Conservation (phyloP, 2,329 filamentous ascomycete genomes). For the Thermomyces lanuginosus region DNA sequence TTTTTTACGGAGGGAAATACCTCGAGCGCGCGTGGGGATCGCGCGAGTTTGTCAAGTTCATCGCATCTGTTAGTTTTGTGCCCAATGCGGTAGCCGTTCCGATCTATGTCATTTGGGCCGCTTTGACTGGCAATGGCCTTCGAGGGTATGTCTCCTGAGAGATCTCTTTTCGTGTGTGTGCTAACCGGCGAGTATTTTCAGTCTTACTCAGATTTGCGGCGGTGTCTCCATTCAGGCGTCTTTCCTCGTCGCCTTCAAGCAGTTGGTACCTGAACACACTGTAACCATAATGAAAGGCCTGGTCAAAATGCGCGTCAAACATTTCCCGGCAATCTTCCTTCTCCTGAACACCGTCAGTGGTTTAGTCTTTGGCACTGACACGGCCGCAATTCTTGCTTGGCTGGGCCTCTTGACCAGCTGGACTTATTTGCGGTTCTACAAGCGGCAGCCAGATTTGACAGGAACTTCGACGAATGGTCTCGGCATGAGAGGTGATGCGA, state of each 20-base stretch:
- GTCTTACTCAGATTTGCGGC: constrained; percentile 68
- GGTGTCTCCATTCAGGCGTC: constrained; percentile 78
- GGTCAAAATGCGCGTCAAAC: constrained; percentile 72
- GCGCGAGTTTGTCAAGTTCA: constrained; percentile 77
- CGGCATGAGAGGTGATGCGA: constrained; percentile 69
- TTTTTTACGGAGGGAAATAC: constrained; percentile 88
- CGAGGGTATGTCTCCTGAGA: constrained; percentile 22
- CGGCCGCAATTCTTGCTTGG: constrained; percentile 61
- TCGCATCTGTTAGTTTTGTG: constrained; percentile 58
- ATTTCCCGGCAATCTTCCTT: constrained; percentile 60
- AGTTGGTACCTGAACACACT: constrained; percentile 91
- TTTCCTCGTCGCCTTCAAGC: constrained; percentile 93
- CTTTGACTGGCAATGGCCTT: constrained; percentile 35
- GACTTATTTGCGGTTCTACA: constrained; percentile 94
- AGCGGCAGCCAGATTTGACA: constrained; percentile 42
- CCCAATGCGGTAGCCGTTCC: constrained; percentile 65
- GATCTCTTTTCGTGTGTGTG: constrained; percentile 9
- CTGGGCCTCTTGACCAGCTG: constrained; percentile 77
- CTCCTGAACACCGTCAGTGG: constrained; percentile 54
- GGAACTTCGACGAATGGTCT: constrained; percentile 37
- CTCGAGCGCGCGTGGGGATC: constrained; percentile 93
- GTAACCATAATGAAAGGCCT: constrained; percentile 83
- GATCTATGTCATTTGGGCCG: constrained; percentile 57
- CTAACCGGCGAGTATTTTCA: constrained; percentile 26
- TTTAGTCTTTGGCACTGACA: constrained; percentile 50